Base-by-base conservation (phyloP, 768 basidiomycete species). In the Rhizopogon vulgaris region DNA sequence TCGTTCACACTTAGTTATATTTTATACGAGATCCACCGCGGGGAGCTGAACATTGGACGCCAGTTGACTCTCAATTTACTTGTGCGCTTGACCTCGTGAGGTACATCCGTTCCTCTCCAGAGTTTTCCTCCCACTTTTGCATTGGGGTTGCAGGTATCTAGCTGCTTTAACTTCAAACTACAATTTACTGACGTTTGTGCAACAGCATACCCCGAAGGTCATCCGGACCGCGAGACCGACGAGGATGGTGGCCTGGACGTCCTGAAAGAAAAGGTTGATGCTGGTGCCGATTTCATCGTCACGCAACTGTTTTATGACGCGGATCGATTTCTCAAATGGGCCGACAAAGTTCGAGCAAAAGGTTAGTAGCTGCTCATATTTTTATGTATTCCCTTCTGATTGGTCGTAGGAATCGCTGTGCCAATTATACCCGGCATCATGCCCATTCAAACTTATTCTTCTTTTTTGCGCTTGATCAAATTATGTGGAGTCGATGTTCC, bases 301-400 rank as follows among this genome's bases (percentile, higher is more conserved):
- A 98, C 96, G 0, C 96, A 99, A 61, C 75, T 98, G 6, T 99
- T 99, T 69, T 99, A 98, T 70, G 95, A 99, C 63, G 82, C 87
- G n/a, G 84, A 93, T 45, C 78, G 78, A 14, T 98, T 96, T 70
- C 67, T 92, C 28, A 61, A 69, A 14, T 99, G 96, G 96, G 68
- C 85, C 22, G 68, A 74, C 60, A 83, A 79, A 62, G 79, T 94
- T 43, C 75, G 93, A 54, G 72, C 70, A 15, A 82, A 73, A 68
- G 94, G 94, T 92, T 53, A 37, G 78, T 41, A 30, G 18, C 9
- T 24, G 28, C 43, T 14, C 17, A 14, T 30, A 34, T 14, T 6
- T 7, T 17, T 37, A n/a, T 25, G 1, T 32, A 22, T 22, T 47
- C 30, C 48, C 22, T 49, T 11, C 56, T 62, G 28, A 65, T 34